Evolutionary conservation across 495 filamentous ascomycete genomes (phyloP).

Genomic region (Aspergillus homomorphus): DNA sequence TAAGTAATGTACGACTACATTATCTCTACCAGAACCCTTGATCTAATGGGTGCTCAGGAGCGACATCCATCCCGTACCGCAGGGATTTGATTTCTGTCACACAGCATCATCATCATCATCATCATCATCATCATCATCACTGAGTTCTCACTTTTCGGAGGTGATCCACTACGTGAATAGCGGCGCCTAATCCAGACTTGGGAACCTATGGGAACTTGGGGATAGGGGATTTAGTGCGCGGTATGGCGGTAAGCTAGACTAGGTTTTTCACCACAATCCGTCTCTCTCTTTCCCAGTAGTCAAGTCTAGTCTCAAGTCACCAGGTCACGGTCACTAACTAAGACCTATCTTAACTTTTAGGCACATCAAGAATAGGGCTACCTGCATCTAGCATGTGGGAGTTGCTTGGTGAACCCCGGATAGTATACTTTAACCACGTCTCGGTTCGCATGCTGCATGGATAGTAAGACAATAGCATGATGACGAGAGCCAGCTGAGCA

Average conservation of each 20-base stretch:
- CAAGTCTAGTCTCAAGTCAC: background rate
- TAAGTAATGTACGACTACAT: too few species aligned
- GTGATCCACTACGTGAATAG: conserved; percentile 1
- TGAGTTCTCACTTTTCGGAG: background rate
- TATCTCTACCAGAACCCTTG: background rate
- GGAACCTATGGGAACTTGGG: background rate
- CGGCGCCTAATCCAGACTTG: background rate
- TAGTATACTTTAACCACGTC: background rate
- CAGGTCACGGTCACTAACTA: background rate
- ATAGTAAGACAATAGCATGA: background rate
- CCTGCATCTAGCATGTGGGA: background rate
- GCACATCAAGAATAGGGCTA: background rate
- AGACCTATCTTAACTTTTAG: background rate
- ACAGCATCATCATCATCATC: too few species aligned
- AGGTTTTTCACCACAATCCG: too few species aligned
- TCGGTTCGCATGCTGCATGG: background rate
- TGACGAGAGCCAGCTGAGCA: background rate
- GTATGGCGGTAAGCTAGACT: conserved; percentile 3
- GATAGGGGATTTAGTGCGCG: background rate
- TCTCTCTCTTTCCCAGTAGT: too few species aligned
- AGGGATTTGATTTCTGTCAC: background rate
- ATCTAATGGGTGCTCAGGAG: background rate
- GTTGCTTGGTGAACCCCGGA: background rate
- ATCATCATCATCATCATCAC: background rate
- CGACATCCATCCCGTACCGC: background rate